These are phyloP conservation scores for Xylariales sp. DNA, from an alignment of 2,329 filamentous ascomycete genomes.

Conservation along the genomic window DNA sequence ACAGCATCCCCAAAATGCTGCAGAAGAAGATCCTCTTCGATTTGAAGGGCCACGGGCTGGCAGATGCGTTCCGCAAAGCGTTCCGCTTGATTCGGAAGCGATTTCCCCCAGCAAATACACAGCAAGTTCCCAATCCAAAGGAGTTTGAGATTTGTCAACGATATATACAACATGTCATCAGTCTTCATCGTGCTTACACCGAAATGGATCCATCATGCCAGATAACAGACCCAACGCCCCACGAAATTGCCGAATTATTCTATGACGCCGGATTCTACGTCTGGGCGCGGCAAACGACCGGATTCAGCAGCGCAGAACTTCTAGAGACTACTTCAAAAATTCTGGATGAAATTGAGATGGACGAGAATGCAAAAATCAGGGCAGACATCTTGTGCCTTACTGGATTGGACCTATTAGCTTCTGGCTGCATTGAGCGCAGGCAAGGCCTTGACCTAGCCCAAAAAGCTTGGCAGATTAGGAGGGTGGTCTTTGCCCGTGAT, in stretches of 20 bases:
- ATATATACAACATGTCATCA: slow-evolving; percentile 13
- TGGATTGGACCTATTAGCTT: too few species aligned
- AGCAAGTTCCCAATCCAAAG: slow-evolving; percentile 7
- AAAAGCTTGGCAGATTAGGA: too few species aligned
- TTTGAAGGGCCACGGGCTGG: slow-evolving; percentile 11
- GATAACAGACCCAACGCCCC: not conserved
- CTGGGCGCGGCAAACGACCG: slow-evolving; percentile 8
- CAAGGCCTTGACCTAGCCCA: too few species aligned
- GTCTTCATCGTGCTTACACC: slow-evolving; percentile 7
- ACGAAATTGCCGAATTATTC: slow-evolving; percentile 12
- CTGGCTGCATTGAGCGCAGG: too few species aligned
- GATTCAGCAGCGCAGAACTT: slow-evolving; percentile 8
- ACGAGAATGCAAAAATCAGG: slow-evolving; percentile 5
- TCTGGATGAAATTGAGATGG: slow-evolving; percentile 5
- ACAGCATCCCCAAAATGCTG: slow-evolving; percentile 14
- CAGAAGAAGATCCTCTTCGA: slow-evolving; percentile 14
- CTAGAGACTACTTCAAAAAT: slow-evolving; percentile 11
- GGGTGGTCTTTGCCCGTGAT: too few species aligned
- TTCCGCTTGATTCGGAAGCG: slow-evolving; percentile 10
- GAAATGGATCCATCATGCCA: slow-evolving; percentile 1
- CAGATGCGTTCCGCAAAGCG: slow-evolving; percentile 11
- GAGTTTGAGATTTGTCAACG: slow-evolving; percentile 8
- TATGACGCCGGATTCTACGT: slow-evolving; percentile 14
- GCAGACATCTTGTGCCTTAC: too few species aligned
- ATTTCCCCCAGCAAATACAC: slow-evolving; percentile 6